phyloP scores from a whole-genome alignment of 2,329 filamentous ascomycete genomes.

The Passalora sequoiae region DNA sequence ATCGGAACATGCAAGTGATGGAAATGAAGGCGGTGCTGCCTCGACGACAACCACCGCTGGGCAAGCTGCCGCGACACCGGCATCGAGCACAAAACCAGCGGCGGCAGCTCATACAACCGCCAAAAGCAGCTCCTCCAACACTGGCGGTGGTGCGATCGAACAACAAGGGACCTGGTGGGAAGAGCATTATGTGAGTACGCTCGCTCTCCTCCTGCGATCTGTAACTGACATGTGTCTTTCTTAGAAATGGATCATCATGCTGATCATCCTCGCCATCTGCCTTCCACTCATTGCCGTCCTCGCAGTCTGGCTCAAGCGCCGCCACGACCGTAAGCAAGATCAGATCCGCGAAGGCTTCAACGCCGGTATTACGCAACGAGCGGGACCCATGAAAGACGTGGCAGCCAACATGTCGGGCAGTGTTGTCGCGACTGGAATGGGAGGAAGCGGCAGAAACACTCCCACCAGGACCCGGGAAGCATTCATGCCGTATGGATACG shows the following conservation, averaged over 20 bases:
- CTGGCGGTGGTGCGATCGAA: constrained; percentile 15
- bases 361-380: constrained; percentile 34
- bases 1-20: constrained; percentile 24
- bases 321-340: constrained; percentile 67
- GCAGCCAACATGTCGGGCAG: constrained; percentile 11
- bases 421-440: constrained; percentile 6
- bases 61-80: neutral
- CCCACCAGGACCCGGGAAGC: constrained; percentile 29
- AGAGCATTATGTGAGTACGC: constrained; percentile 22
- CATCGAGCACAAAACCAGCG: constrained; percentile 6
- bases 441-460: constrained; percentile 22
- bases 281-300: constrained; percentile 63
- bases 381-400: constrained; percentile 16
- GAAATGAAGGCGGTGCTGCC: constrained; percentile 10
- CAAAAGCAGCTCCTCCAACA: constrained; percentile 20
- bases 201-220: neutral
- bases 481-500: constrained; percentile 35
- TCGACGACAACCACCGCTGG: constrained; percentile 11
- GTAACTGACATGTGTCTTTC: constrained; percentile 14
- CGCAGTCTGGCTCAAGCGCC: constrained; percentile 66
- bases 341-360: constrained; percentile 31
- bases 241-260: constrained; percentile 70
- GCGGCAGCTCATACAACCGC: neutral
- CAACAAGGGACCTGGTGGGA: constrained; percentile 26
- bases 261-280: constrained; percentile 66